These are phyloP conservation scores for Stereum hirsutum DNA, from an alignment of 1,284 basidiomycete genomes.

Conservation along the genomic window DNA sequence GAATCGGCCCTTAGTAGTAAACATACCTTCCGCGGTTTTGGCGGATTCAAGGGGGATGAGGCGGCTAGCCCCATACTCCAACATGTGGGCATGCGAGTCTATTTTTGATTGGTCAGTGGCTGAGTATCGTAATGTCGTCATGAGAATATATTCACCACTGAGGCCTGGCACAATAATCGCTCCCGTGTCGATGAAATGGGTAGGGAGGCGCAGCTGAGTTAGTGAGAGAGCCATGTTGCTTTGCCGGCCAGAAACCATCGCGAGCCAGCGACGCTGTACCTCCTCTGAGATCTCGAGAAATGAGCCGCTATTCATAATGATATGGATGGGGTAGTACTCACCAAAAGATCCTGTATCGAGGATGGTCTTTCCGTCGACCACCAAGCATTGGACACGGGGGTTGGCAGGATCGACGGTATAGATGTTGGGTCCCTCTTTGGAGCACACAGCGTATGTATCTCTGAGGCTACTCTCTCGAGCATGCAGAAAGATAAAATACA, in stretches of 20 bases:
- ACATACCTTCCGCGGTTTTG: slow-evolving; percentile 43
- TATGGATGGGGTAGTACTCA: slow-evolving; percentile 22
- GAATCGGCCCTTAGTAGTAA: slow-evolving; percentile 4
- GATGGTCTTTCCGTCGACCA: slow-evolving; percentile 40
- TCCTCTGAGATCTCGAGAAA: slow-evolving; percentile 25
- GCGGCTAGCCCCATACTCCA: slow-evolving; percentile 65
- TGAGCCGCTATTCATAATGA: background rate
- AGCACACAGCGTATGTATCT: slow-evolving; percentile 49
- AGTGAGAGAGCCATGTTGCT: slow-evolving; percentile 6
- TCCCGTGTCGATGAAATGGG: slow-evolving; percentile 42
- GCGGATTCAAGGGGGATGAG: slow-evolving; percentile 61
- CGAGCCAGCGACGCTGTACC: slow-evolving; percentile 32
- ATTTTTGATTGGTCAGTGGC: slow-evolving; percentile 7
- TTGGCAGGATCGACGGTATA: slow-evolving; percentile 51
- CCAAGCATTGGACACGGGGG: slow-evolving; percentile 46
- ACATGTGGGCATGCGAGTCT: slow-evolving; percentile 80
- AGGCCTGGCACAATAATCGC: slow-evolving; percentile 60
- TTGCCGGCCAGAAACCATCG: slow-evolving; percentile 5
- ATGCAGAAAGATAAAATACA: slow-evolving; percentile 5
- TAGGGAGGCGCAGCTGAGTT: slow-evolving; percentile 14
- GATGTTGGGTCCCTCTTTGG: slow-evolving; percentile 35
- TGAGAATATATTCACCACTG: slow-evolving; percentile 34
- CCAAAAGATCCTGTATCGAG: slow-evolving; percentile 46
- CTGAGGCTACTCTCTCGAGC: slow-evolving; percentile 9
- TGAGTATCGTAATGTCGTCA: slow-evolving; percentile 1